Conservation (phyloP, 148 eudicot species). For the Euryodendron excelsum region DNA sequence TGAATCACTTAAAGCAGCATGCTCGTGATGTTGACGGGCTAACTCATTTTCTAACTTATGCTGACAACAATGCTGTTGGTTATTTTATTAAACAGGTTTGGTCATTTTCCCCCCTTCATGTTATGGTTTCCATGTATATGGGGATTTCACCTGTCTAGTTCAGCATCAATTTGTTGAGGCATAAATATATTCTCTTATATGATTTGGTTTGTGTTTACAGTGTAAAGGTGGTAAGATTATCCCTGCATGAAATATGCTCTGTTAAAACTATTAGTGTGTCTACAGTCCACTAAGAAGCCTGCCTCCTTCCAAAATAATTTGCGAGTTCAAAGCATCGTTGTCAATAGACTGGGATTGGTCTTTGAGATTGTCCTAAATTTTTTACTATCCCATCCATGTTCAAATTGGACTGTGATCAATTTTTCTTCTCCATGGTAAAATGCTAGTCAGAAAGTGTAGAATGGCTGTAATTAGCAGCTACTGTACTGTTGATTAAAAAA, state of each 20-base stretch:
- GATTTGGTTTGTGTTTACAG: conserved; percentile 5
- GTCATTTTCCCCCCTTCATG: neutral
- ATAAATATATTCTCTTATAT: neutral
- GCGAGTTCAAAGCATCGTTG: neutral
- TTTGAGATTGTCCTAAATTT: neutral
- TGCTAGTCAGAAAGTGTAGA: neutral
- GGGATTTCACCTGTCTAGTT: neutral
- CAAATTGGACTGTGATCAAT: neutral
- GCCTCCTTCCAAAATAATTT: neutral
- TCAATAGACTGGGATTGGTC: neutral
- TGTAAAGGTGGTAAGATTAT: neutral
- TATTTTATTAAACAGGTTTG: conserved; percentile 91
- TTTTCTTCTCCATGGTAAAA: neutral
- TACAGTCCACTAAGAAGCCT: neutral
- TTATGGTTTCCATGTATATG: conserved; percentile 1
- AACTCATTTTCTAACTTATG: conserved; percentile 96
- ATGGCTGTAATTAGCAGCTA: neutral
- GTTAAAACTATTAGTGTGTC: neutral
- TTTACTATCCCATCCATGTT: neutral
- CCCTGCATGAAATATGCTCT: neutral
- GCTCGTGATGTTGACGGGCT: conserved; percentile 96
- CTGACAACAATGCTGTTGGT: conserved; percentile 99
- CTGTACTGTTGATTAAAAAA: neutral
- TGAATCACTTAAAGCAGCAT: conserved; percentile 95
- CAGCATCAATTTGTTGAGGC: neutral